These are phyloP conservation scores for Colletotrichum camelliae DNA, from an alignment of 2,329 filamentous ascomycete genomes.

Conservation along the genomic window DNA sequence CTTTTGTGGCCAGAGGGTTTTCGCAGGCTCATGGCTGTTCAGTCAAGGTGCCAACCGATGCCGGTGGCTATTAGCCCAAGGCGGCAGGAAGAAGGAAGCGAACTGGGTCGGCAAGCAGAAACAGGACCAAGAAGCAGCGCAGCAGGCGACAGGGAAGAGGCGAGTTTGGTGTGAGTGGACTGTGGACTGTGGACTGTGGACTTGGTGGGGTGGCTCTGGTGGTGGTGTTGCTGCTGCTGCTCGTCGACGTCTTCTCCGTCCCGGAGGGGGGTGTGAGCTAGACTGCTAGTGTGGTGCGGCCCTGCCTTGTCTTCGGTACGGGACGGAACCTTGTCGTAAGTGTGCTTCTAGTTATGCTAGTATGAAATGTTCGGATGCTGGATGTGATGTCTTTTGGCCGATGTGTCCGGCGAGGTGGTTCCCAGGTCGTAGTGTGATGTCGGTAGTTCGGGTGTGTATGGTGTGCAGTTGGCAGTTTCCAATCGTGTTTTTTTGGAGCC, in stretches of 20 bases:
- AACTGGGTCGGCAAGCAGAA: neutral
- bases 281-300: neutral
- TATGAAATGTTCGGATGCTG: neutral
- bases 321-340: constrained; percentile 1
- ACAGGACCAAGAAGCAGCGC: constrained; percentile 1
- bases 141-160: constrained; percentile 9
- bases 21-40: constrained; percentile 16
- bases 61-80: constrained; percentile 7
- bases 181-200: neutral
- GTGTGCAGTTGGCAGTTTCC: neutral
- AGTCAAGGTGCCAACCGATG: neutral
- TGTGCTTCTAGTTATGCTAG: neutral
- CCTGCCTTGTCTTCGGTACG: neutral
- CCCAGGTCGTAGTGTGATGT: neutral
- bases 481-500: neutral
- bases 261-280: neutral
- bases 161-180: constrained; percentile 9
- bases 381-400: neutral
- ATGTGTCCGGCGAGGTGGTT: neutral
- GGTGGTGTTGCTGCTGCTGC: neutral
- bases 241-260: neutral
- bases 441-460: neutral
- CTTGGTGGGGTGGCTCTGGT: neutral
- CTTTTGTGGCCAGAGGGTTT: constrained; percentile 19
- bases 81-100: constrained; percentile 7